Evolutionary conservation across 805 yeast species (phyloP).

Genomic region (Candida insectorum): DNA sequence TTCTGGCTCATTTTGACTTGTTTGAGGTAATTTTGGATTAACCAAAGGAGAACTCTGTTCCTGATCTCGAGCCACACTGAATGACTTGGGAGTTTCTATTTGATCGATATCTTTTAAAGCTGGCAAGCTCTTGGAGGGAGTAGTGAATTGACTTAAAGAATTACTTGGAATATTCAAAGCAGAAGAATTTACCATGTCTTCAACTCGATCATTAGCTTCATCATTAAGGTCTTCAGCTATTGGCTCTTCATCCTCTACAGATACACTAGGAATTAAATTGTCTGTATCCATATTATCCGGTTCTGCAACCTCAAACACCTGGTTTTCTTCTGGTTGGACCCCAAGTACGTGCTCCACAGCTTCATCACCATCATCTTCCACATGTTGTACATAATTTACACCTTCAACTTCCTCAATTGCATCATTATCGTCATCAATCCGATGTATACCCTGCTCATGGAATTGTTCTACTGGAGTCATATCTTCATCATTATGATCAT

Average conservation of each 20-base stretch:
- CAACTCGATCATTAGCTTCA: constrained; percentile 7
- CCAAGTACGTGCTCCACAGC: too few relatives aligned
- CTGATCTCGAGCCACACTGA: constrained; percentile 39
- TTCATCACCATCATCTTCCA: too few relatives aligned
- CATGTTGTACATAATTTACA: too few relatives aligned
- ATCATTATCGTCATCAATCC: constrained; percentile 3
- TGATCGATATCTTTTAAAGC: constrained; percentile 41
- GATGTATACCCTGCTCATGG: background rate
- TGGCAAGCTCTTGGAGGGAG: constrained; percentile 41
- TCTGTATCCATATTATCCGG: too few relatives aligned
- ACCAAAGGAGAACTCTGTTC: constrained; percentile 16
- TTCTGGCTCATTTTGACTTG: too few relatives aligned
- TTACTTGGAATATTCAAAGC: constrained; percentile 7
- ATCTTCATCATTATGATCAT: background rate
- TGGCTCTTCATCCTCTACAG: too few relatives aligned
- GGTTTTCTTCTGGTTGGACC: too few relatives aligned
- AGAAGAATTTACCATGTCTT: constrained; percentile 10
- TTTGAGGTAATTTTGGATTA: background rate
- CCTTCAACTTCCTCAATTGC: constrained; percentile 7
- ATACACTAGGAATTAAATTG: too few relatives aligned
- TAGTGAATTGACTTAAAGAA: constrained; percentile 22
- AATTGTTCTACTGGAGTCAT: background rate
- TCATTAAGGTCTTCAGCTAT: constrained; percentile 1
- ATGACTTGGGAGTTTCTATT: constrained; percentile 39
- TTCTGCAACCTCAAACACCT: too few relatives aligned